phyloP scores from a whole-genome alignment of 2,329 filamentous ascomycete species.

The Fusarium proliferatum region DNA sequence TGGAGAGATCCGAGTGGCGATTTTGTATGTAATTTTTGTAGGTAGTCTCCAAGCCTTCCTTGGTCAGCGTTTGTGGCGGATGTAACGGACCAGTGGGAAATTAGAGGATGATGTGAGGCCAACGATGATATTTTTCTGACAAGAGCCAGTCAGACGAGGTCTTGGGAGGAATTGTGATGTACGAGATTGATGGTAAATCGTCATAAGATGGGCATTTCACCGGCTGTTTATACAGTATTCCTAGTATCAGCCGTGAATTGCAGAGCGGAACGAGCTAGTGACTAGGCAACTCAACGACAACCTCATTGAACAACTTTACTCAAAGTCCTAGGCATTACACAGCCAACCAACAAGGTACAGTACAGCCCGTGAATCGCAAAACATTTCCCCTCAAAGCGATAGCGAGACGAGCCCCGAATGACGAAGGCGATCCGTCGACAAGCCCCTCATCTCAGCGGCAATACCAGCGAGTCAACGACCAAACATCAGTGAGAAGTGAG shows the following conservation, averaged over 20 bases:
- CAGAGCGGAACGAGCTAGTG: neutral
- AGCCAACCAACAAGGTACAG: constrained; percentile 8
- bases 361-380: constrained; percentile 6
- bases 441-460: constrained; percentile 26
- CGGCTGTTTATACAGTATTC: constrained; percentile 29
- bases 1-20: constrained; percentile 35
- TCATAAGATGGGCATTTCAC: neutral
- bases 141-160: neutral
- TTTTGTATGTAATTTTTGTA: constrained; percentile 31
- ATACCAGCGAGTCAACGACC: constrained; percentile 21
- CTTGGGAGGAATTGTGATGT: neutral
- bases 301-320: neutral
- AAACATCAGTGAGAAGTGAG: constrained; percentile 18
- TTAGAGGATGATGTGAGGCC: constrained; percentile 25
- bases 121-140: constrained; percentile 19
- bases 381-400: neutral
- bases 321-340: constrained; percentile 11
- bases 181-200: neutral
- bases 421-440: constrained; percentile 14
- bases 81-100: constrained; percentile 19
- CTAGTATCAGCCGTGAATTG: neutral
- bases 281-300: constrained; percentile 14
- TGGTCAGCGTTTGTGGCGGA: constrained; percentile 34
- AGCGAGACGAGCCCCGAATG: constrained; percentile 28
- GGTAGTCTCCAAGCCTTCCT: constrained; percentile 14